Percentiles rank a stretch among this genome's conserved stretches.
These are phyloP conservation scores for Lactarius trivialis DNA, from an alignment of 768 basidiomycete genomes.

Conservation along the genomic window DNA sequence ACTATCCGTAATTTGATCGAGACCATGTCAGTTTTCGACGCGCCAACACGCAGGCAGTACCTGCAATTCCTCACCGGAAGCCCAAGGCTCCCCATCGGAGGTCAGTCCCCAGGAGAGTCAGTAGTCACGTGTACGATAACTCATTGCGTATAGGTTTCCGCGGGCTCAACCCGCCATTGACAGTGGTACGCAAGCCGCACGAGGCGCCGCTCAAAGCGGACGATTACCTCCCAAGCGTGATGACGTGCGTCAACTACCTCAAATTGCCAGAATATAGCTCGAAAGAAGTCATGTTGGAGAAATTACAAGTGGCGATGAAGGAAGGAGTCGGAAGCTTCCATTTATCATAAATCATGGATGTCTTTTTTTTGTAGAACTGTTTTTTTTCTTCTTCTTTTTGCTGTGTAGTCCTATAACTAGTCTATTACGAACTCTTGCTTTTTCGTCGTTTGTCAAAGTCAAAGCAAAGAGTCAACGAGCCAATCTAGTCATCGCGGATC, in stretches of 20 bases:
- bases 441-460: no score
- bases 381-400: not conserved
- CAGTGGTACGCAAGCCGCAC: constrained; percentile 95
- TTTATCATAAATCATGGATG: constrained; percentile 58
- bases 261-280: constrained; percentile 95
- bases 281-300: constrained; percentile 77
- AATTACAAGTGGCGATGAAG: constrained; percentile 75
- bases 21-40: constrained; percentile 78
- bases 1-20: constrained; percentile 84
- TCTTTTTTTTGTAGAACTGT: constrained; percentile 4
- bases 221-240: constrained; percentile 93
- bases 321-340: constrained; percentile 98
- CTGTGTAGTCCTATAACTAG: constrained; percentile 10
- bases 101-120: constrained; percentile 42
- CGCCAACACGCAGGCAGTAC: constrained; percentile 70
- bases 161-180: constrained; percentile 87
- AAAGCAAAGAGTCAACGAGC: no score
- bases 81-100: constrained; percentile 93
- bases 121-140: not conserved
- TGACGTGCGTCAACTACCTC: constrained; percentile 97
- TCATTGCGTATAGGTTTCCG: constrained; percentile 69
- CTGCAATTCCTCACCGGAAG: constrained; percentile 97
- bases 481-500: no score
- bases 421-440: not conserved
- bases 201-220: constrained; percentile 87